Evolutionary conservation across 2,329 filamentous ascomycete species (phyloP), one percentile per base, ranked within the genome.

Genomic region (Westerdykella ornata): DNA sequence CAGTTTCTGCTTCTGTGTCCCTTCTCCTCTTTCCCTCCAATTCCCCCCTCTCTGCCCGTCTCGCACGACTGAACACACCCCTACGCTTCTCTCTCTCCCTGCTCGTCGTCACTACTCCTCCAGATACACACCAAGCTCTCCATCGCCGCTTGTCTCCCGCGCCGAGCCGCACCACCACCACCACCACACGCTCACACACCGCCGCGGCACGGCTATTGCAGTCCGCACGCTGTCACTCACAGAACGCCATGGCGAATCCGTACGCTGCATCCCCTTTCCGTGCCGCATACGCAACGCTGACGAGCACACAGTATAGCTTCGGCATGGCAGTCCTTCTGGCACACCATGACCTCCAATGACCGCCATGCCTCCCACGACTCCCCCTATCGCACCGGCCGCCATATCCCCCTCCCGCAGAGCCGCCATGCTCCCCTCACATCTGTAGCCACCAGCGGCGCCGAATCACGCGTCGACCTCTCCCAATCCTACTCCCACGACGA

Each of bases 361-460:
- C 94, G 92, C 48, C 81, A 98, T 72, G 94, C 92, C 50, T 84
- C 82, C 47, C 86, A 84, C 74, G 87, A 98, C 70, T 94, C 90
- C 45, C 89, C 92, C 38, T 94, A 94, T 70, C 83, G 89, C 63
- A 87, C 85, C 46, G 88, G 89, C 50, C 82, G 85, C 63, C 90
- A 96, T 69, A 85, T 95, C 46, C 88, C 89, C 47, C 79, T 97
- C 46, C 82, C 84, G 51, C 85, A 89, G 68, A 84, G 81, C 66
- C 80, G 88, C 53, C 82, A 89, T 68, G 81, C 82, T 52, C 84
- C 86, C 48, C 77, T 97, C 60, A 90, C 88, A 32, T 89, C 88
- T 38, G 81, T 96, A 60, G 85, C 88, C 42, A 94, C 89, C 34
- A 81, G 73, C 57, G 89, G 88, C 46, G 80, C 84, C 51, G 90